Base-by-base conservation (phyloP, 305 asterid genomes). In the Lippia alba region DNA sequence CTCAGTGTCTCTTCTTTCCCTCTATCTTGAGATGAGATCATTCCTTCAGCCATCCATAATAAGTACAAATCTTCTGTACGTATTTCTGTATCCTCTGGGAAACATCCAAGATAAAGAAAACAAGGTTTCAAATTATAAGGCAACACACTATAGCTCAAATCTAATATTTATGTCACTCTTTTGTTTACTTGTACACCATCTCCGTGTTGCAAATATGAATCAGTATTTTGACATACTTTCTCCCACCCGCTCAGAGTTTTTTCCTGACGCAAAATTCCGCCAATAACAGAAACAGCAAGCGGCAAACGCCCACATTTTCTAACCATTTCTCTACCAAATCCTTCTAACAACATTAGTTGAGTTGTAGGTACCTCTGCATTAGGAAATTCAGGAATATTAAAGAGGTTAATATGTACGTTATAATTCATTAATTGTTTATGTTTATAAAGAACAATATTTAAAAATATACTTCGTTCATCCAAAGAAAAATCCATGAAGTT, bases 21-120 rank as follows among this genome's bases (percentile, higher is more conserved):
- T 49, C 18, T 14, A 12, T 49, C 54, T 12, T 49, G 15, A 49
- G 16, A 4, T 49, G 54, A 20, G 9, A 64, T 2, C 40, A 64
- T 19, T 8, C 58, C 69, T 64, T 64, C 69, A 1, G 60, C 36
- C n/a, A 55, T 55, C 60, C 60, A 55, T 55, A 55, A 14, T 12
- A 6, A 18, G 10, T 11, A 39, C 48, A 39, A 44, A 8, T 44
- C 14, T 8, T 11, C 14, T 11, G 49, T 44, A 8, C 14, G 14
- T 44, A 44, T 44, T 11, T 0, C 49, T 11, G 10, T 44, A 11
- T 44, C 49, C 49, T 44, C 49, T 44, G 49, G 49, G 12, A 44
- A 44, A 44, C 49, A 44, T 44, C 49, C 49, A 2, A 44, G 49
- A 44, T 44, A 44, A 8, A 44, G 12, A 44, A 44, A 44, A 44